Percentiles rank a stretch among this genome's conserved stretches.
These are phyloP conservation scores for Aspergillus steynii DNA, from an alignment of 495 filamentous ascomycete species.

Conservation along the genomic window DNA sequence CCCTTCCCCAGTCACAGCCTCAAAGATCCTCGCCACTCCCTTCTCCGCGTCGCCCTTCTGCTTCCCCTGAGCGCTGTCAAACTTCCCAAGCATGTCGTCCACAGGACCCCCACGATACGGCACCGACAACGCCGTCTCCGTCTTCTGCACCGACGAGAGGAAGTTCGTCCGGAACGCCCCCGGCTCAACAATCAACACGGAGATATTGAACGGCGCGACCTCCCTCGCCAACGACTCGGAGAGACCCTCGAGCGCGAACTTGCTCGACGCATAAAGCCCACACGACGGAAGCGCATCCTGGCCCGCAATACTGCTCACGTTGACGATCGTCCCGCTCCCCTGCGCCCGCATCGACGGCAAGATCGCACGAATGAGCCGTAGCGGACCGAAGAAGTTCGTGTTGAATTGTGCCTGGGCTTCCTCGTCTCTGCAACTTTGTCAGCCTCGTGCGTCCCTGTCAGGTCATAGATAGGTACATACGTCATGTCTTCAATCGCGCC, in stretches of 20 bases:
- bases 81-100: constrained; percentile 7
- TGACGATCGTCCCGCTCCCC: constrained; percentile 40
- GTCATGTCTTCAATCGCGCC: constrained; percentile 29
- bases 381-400: constrained; percentile 52
- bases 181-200: constrained; percentile 39
- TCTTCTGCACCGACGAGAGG: constrained; percentile 10
- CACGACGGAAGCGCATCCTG: constrained; percentile 12
- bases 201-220: constrained; percentile 28
- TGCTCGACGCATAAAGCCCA: constrained; percentile 26
- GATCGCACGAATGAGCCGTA: constrained; percentile 42
- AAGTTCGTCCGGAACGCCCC: constrained; percentile 37
- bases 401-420: constrained; percentile 41
- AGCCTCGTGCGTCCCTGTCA: not conserved
- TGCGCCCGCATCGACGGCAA: constrained; percentile 45
- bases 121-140: constrained; percentile 6
- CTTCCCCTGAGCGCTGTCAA: constrained; percentile 9
- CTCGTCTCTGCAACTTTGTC: constrained; percentile 26
- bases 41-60: constrained; percentile 49
- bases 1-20: constrained; percentile 42
- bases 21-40: constrained; percentile 44
- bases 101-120: constrained; percentile 14
- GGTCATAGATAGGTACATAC: constrained; percentile 4
- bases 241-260: constrained; percentile 32
- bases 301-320: constrained; percentile 37
- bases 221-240: constrained; percentile 25